Evolutionary conservation across 176 grass and related monocot genomes (phyloP).

Genomic region (Chloris gayana): DNA sequence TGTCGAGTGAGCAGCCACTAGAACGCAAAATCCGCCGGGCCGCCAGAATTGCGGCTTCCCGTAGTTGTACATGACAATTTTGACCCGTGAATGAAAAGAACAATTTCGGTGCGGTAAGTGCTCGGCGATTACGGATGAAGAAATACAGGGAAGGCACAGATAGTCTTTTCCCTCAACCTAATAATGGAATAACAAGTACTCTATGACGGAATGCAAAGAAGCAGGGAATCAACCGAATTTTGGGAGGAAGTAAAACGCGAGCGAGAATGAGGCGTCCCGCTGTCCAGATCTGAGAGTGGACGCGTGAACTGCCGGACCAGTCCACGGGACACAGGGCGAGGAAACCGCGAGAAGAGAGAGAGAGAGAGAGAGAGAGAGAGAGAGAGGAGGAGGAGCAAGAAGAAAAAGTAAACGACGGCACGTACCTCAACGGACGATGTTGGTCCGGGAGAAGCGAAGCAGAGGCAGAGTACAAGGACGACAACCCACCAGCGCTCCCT

Average conservation of each 20-base stretch:
- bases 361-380: not conserved
- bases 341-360: not conserved
- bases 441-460: not conserved
- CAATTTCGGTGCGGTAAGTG: not conserved
- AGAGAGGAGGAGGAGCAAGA: too few relatives aligned
- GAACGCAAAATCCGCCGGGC: not conserved
- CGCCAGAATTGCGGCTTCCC: not conserved
- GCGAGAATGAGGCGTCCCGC: not conserved
- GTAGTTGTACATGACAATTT: not conserved
- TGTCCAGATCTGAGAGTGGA: slow-evolving; percentile 31
- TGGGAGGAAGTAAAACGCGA: not conserved
- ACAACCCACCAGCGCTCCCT: not conserved
- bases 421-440: not conserved
- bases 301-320: not conserved
- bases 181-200: not conserved
- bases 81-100: too few relatives aligned
- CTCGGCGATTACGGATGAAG: not conserved
- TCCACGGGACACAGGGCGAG: not conserved
- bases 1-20: not conserved
- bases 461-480: not conserved
- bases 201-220: not conserved
- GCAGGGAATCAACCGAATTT: not conserved
- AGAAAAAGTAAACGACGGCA: not conserved
- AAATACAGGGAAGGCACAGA: not conserved
- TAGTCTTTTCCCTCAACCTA: not conserved